phyloP scores from a whole-genome alignment of 208 protist genomes.

The Angomonas ambiguus region DNA sequence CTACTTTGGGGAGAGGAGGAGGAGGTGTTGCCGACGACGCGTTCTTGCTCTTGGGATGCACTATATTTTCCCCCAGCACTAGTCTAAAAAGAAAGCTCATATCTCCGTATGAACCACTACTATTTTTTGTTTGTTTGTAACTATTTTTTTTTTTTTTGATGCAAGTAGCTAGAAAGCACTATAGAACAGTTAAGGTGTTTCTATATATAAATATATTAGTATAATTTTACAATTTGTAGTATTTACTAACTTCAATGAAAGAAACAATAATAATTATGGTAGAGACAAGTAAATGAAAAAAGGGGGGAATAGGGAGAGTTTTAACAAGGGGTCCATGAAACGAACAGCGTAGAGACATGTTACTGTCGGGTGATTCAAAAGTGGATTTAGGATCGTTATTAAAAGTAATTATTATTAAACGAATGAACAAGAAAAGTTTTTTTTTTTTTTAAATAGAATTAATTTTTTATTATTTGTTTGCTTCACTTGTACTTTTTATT shows the following conservation, averaged over 20 bases:
- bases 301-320: background rate
- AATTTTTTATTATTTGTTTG: background rate
- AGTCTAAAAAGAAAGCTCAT: constrained; percentile 80
- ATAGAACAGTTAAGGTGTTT: too few relatives aligned
- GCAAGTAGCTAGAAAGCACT: background rate
- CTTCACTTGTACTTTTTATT: too few relatives aligned
- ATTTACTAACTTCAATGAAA: background rate
- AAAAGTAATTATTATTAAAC: constrained; percentile 1
- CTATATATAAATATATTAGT: too few relatives aligned
- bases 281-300: background rate
- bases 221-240: background rate
- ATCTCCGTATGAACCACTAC: too few relatives aligned
- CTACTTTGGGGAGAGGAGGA: too few relatives aligned
- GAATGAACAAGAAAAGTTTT: too few relatives aligned
- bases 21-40: too few relatives aligned
- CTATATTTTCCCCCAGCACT: constrained; percentile 70
- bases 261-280: background rate
- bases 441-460: too few relatives aligned
- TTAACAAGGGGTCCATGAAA: too few relatives aligned
- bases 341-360: too few relatives aligned
- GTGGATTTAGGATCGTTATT: background rate
- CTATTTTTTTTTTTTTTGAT: background rate
- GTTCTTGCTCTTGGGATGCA: constrained; percentile 40
- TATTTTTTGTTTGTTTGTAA: too few relatives aligned
- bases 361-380: background rate